Percentiles rank a stretch among this genome's conserved stretches.
Conservation (phyloP, 2,329 filamentous ascomycete species). For the Colletotrichum lindemuthianum region DNA sequence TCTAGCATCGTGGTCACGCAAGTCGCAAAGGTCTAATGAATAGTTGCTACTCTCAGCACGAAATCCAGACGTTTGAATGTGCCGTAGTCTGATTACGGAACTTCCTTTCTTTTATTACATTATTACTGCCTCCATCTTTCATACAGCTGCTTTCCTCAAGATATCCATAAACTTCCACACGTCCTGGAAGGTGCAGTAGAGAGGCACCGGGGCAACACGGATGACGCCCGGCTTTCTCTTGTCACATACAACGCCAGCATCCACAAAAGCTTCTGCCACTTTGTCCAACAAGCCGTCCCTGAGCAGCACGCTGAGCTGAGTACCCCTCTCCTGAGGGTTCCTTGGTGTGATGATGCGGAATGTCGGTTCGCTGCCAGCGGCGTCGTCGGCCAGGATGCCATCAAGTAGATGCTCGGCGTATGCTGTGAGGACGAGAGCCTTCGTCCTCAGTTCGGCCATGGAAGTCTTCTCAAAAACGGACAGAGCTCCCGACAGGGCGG, state of each 20-base stretch:
- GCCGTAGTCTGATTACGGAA: neutral
- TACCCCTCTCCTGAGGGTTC: constrained; percentile 74
- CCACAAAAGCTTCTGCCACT: constrained; percentile 71
- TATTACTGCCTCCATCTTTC: neutral
- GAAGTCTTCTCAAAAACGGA: constrained; percentile 77
- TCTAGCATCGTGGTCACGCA: too few species aligned
- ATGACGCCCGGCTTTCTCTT: constrained; percentile 89
- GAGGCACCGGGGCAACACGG: constrained; percentile 81
- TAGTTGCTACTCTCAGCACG: too few species aligned
- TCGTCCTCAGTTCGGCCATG: constrained; percentile 75
- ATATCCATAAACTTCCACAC: constrained; percentile 63
- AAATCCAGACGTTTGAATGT: neutral
- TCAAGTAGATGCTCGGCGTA: constrained; percentile 78
- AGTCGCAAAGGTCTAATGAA: too few species aligned
- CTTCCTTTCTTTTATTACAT: neutral
- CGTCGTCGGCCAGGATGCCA: constrained; percentile 49
- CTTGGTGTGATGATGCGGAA: constrained; percentile 76
- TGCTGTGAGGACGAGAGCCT: constrained; percentile 77
- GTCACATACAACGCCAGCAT: constrained; percentile 79
- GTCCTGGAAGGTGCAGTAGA: constrained; percentile 86
- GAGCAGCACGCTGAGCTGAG: constrained; percentile 81
- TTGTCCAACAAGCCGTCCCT: constrained; percentile 75
- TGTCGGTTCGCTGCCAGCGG: constrained; percentile 44
- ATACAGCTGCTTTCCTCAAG: constrained; percentile 43
- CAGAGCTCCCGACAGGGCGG: constrained; percentile 77